phyloP scores from a whole-genome alignment of 1,139 yeast genomes.

The Schizosaccharomyces versatilis region DNA sequence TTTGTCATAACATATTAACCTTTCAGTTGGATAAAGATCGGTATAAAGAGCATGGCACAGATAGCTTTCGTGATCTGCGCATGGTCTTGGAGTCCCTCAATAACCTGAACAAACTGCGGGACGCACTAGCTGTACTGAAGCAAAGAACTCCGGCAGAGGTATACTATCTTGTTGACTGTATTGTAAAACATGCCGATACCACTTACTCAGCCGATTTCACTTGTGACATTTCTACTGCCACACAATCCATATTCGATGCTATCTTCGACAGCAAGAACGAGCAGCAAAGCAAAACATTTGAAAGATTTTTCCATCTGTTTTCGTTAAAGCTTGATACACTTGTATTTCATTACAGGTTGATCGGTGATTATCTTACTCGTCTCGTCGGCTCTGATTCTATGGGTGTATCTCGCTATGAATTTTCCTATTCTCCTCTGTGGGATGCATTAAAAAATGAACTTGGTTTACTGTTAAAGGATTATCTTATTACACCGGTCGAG shows the following conservation, averaged over 20 bases:
- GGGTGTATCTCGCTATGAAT: background rate
- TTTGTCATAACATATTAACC: background rate
- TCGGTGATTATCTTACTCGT: too few relatives aligned
- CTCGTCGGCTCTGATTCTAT: too few relatives aligned
- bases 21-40: background rate
- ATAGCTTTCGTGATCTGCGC: conserved; percentile 1
- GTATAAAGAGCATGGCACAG: background rate
- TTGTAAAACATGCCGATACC: too few relatives aligned
- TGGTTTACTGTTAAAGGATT: background rate
- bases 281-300: too few relatives aligned
- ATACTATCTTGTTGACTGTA: background rate
- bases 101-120: background rate
- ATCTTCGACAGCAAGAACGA: too few relatives aligned
- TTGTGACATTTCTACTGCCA: too few relatives aligned
- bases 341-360: too few relatives aligned
- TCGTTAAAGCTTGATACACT: too few relatives aligned
- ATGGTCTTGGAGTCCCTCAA: background rate
- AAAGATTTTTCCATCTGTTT: too few relatives aligned
- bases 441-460: background rate
- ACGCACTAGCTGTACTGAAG: background rate
- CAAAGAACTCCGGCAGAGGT: background rate
- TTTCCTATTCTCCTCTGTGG: background rate
- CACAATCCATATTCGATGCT: too few relatives aligned
- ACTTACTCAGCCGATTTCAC: background rate
- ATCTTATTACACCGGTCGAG: background rate